Conservation (phyloP, 2,329 filamentous ascomycete genomes). For the Escovopsis weberi region DNA sequence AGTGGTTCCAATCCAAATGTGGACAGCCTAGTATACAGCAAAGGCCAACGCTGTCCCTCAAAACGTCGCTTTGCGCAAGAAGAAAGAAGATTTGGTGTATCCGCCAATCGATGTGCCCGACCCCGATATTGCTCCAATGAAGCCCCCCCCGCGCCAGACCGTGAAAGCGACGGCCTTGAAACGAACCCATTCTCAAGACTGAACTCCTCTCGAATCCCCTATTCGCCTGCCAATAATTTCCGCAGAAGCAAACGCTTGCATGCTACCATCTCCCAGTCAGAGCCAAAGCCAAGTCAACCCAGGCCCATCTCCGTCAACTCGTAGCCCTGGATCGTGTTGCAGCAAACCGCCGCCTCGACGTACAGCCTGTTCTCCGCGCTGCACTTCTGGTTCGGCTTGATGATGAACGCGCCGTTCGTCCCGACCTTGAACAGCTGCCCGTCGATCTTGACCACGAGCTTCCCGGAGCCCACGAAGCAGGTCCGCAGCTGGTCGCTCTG, state of each 20-base stretch:
- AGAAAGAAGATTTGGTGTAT: no score
- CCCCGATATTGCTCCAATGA: no score
- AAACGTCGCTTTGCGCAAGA: no score
- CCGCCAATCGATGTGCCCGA: no score
- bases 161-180: no score
- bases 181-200: no score
- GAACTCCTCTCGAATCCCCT: no score
- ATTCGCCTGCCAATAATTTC: not conserved
- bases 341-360: constrained; percentile 28
- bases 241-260: not conserved
- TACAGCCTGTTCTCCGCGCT: constrained; percentile 29
- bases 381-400: constrained; percentile 24
- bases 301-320: constrained; percentile 1
- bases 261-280: not conserved
- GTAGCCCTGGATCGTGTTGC: constrained; percentile 19
- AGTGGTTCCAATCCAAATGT: no score
- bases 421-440: constrained; percentile 26
- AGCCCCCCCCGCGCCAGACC: no score
- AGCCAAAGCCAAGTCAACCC: not conserved
- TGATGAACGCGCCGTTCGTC: constrained; percentile 28
- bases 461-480: constrained; percentile 27
- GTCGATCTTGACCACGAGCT: constrained; percentile 24
- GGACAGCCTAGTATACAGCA: no score
- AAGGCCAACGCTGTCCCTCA: no score
- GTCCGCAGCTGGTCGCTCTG: constrained; percentile 20